These are phyloP conservation scores for Naumovozyma dairenensis DNA, from an alignment of 805 yeast species.

Conservation along the genomic window DNA sequence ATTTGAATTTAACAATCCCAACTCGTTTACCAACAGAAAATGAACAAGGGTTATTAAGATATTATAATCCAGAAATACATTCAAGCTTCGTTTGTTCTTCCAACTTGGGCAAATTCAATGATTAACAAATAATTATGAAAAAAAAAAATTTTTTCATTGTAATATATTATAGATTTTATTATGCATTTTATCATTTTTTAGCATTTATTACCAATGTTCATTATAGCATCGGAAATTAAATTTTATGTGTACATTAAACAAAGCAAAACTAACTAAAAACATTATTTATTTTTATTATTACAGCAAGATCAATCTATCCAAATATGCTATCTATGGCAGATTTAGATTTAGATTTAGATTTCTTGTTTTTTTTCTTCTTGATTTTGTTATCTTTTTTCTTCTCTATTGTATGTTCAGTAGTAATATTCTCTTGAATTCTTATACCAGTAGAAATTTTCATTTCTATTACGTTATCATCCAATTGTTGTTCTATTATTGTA, in stretches of 20 bases:
- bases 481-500: too few species aligned
- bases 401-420: conserved; percentile 1
- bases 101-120: conserved; percentile 59
- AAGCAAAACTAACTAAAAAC: neutral
- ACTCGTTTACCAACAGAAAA: conserved; percentile 36
- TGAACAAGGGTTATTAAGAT: conserved; percentile 45
- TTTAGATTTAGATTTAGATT: conserved; percentile 38
- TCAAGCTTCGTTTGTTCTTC: conserved; percentile 64
- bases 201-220: too few species aligned
- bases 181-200: too few species aligned
- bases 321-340: conserved; percentile 69
- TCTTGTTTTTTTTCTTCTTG: conserved; percentile 21
- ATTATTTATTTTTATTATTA: neutral
- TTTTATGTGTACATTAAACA: too few species aligned
- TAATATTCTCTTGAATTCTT: too few species aligned
- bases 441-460: too few species aligned
- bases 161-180: too few species aligned
- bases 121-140: conserved; percentile 11
- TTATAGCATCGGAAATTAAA: too few species aligned
- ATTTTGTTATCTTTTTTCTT: conserved; percentile 1
- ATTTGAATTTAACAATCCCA: conserved; percentile 41
- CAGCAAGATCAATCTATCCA: conserved; percentile 32
- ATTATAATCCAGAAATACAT: conserved; percentile 62
- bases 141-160: too few species aligned
- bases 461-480: neutral